Evolutionary conservation across 2,329 filamentous ascomycete species (phyloP).

Genomic region (Volutella citrinella): DNA sequence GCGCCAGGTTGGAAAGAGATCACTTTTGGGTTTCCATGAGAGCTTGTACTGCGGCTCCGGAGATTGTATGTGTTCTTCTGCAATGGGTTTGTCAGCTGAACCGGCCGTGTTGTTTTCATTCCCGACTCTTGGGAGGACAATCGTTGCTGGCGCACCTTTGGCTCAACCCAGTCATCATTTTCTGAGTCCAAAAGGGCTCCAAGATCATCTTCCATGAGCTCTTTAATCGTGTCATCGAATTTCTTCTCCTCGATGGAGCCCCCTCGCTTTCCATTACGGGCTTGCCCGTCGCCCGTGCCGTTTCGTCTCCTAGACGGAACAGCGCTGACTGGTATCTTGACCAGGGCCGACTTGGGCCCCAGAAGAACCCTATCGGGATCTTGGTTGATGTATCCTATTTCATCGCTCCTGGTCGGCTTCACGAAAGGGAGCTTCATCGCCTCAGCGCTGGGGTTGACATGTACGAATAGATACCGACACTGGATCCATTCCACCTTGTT

Average conservation of each 20-base stretch:
- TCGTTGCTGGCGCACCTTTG: conserved; percentile 17
- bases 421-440: conserved; percentile 11
- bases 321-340: conserved; percentile 27
- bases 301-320: conserved; percentile 21
- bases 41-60: not conserved
- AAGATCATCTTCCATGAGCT: conserved; percentile 13
- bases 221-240: not conserved
- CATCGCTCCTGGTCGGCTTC: conserved; percentile 1
- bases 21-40: conserved; percentile 1
- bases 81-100: conserved; percentile 14
- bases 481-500: conserved; percentile 81
- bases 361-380: conserved; percentile 16
- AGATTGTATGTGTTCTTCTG: conserved; percentile 7
- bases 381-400: conserved; percentile 24
- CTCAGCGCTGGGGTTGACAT: conserved; percentile 12
- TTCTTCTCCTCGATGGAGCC: conserved; percentile 7
- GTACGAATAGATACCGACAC: conserved; percentile 75
- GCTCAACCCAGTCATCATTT: conserved; percentile 6
- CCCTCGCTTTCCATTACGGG: too few relatives aligned
- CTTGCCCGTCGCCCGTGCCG: too few relatives aligned
- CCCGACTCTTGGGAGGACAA: conserved; percentile 18
- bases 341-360: not conserved
- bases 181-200: conserved; percentile 21
- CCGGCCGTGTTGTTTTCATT: conserved; percentile 11
- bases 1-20: conserved; percentile 62